A percentile compares a stretch with the other conserved stretches of the same genome.
Evolutionary conservation across 768 basidiomycete genomes (phyloP).

Genomic region (Rhizopogon rudus): DNA sequence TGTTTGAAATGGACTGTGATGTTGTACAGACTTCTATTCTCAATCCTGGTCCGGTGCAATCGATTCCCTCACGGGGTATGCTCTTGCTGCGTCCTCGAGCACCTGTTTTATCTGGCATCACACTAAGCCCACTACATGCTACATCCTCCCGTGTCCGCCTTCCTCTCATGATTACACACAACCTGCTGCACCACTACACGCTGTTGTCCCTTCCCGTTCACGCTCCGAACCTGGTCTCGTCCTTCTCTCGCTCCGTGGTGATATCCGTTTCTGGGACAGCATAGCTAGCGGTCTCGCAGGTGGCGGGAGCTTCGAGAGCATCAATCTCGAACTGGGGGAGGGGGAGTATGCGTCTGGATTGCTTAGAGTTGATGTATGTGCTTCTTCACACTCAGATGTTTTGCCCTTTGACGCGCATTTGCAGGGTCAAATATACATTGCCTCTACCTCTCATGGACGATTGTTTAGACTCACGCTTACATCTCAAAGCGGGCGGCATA

Average conservation of each 20-base stretch:
- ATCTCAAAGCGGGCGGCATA: conserved; percentile 65
- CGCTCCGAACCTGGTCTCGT: conserved; percentile 78
- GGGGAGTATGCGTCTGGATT: conserved; percentile 64
- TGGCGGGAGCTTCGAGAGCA: conserved; percentile 53
- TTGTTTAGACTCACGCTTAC: conserved; percentile 62
- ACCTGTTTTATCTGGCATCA: conserved; percentile 87
- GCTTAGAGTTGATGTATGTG: conserved; percentile 58
- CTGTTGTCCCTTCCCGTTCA: conserved; percentile 59
- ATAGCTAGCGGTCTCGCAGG: conserved; percentile 82
- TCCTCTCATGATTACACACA: conserved; percentile 35
- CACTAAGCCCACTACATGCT: conserved; percentile 73
- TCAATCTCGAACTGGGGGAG: conserved; percentile 37
- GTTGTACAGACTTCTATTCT: conserved; percentile 53
- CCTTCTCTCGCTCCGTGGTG: conserved; percentile 64
- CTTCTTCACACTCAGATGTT: conserved; percentile 8
- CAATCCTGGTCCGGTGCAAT: conserved; percentile 68
- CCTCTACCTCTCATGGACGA: conserved; percentile 62
- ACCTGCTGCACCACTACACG: conserved; percentile 41
- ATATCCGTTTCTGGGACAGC: conserved; percentile 84
- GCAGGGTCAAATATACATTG: conserved; percentile 62
- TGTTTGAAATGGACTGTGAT: not conserved
- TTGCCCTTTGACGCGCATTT: not conserved
- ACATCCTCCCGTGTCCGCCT: conserved; percentile 72
- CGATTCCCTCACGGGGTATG: conserved; percentile 68
- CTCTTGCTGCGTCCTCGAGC: conserved; percentile 63